A percentile compares a stretch with the other conserved stretches of the same genome.
Conservation (phyloP, 2,329 filamentous ascomycete species). For the Cercospora janseana region DNA sequence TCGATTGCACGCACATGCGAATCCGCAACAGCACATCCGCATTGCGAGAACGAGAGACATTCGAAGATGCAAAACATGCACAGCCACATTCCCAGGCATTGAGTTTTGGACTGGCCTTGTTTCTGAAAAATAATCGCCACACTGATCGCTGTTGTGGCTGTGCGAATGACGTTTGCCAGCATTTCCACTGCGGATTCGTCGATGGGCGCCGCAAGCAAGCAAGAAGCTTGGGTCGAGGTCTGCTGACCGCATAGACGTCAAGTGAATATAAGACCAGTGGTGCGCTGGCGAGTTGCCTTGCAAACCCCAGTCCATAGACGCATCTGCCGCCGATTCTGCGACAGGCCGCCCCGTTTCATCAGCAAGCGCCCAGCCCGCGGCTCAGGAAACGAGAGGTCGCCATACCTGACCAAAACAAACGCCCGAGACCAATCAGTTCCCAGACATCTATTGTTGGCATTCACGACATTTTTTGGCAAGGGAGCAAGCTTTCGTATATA, state of each 20-base stretch:
- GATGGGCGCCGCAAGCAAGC: conserved; percentile 6
- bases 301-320: neutral
- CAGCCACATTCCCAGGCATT: neutral
- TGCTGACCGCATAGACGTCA: conserved; percentile 9
- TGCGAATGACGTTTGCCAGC: conserved; percentile 6
- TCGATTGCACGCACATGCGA: too few species aligned
- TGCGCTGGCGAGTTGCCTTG: conserved; percentile 3
- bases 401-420: conserved; percentile 8
- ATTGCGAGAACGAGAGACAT: neutral
- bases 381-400: conserved; percentile 13
- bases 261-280: neutral
- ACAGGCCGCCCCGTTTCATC: conserved; percentile 8
- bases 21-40: too few species aligned
- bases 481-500: conserved; percentile 10
- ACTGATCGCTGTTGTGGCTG: conserved; percentile 1
- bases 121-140: neutral
- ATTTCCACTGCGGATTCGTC: conserved; percentile 1
- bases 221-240: conserved; percentile 11
- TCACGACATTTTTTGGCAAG: conserved; percentile 9
- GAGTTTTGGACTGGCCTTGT: neutral
- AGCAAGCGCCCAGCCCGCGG: conserved; percentile 15
- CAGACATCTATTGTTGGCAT: conserved; percentile 22
- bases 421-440: conserved; percentile 22
- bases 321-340: conserved; percentile 4
- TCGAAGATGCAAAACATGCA: neutral